Percentiles rank a stretch among this genome's conserved stretches.
phyloP scores from a whole-genome alignment of 1,284 basidiomycete species.

The Meripilus lineatus region DNA sequence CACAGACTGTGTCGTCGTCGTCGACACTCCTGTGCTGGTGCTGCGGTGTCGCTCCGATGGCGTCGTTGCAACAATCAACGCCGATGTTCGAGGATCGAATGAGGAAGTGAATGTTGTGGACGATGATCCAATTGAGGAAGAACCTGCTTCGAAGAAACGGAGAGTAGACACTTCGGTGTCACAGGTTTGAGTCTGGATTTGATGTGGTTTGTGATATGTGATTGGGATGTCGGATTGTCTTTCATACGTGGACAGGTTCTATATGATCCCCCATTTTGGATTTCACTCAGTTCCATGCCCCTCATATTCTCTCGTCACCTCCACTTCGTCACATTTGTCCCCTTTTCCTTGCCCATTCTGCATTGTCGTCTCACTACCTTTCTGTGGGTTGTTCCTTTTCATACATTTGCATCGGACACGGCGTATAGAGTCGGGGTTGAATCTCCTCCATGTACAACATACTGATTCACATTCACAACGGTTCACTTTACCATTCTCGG shows the following conservation, averaged over 20 bases:
- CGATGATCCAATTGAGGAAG: slow-evolving; percentile 7
- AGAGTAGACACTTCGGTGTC: neutral
- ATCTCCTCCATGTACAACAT: too few species aligned
- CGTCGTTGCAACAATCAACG: slow-evolving; percentile 3
- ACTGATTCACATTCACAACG: too few species aligned
- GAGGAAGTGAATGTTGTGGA: slow-evolving; percentile 8
- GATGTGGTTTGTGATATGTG: too few species aligned
- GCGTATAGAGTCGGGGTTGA: neutral
- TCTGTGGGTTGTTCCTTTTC: neutral
- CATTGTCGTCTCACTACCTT: neutral
- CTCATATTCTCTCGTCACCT: neutral
- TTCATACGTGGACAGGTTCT: neutral
- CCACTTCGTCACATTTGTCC: neutral
- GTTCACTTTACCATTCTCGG: too few species aligned
- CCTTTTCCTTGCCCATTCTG: neutral
- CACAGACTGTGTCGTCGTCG: slow-evolving; percentile 37
- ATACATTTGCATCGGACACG: neutral
- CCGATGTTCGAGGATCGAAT: neutral
- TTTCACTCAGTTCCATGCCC: neutral
- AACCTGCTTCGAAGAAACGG: slow-evolving; percentile 4
- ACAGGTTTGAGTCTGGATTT: neutral
- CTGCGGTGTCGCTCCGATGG: slow-evolving; percentile 7
- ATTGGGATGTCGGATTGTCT: neutral
- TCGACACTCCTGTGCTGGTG: too few species aligned
- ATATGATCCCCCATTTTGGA: neutral